Conservation (phyloP, 2,329 filamentous ascomycete genomes). For the Apiospora marii region DNA sequence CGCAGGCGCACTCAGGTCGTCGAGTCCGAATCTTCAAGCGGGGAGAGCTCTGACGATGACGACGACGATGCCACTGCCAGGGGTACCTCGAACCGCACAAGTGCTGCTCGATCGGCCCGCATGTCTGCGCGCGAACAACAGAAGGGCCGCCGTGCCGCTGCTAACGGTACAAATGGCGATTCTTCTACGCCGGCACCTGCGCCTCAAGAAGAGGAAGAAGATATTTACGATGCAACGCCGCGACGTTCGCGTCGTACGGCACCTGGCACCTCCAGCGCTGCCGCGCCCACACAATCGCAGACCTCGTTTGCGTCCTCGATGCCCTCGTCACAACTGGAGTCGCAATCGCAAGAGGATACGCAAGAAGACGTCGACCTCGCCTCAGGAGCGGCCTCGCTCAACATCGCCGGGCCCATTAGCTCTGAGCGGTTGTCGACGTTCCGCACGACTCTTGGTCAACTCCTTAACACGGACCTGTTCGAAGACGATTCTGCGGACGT, state of each 20-base stretch:
- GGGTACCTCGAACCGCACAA: conserved; percentile 49
- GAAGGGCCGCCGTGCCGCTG: conserved; percentile 37
- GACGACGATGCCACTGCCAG: conserved; percentile 50
- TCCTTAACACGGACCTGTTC: conserved; percentile 86
- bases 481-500: conserved; percentile 84
- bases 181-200: conserved; percentile 38
- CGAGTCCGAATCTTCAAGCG: conserved; percentile 65
- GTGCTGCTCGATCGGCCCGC: conserved; percentile 45
- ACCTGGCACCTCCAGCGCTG: conserved; percentile 42
- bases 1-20: conserved; percentile 73
- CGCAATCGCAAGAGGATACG: conserved; percentile 51
- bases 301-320: conserved; percentile 81
- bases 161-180: conserved; percentile 33
- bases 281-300: conserved; percentile 49
- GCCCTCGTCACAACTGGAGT: conserved; percentile 73
- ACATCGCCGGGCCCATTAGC: conserved; percentile 59
- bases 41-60: conserved; percentile 67
- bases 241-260: conserved; percentile 51
- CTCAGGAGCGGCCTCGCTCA: conserved; percentile 46
- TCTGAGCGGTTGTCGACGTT: conserved; percentile 75
- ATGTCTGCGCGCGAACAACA: conserved; percentile 35
- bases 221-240: conserved; percentile 52
- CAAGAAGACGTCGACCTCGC: conserved; percentile 50
- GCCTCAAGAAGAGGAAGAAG: conserved; percentile 60
- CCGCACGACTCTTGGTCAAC: conserved; percentile 80